phyloP scores from a whole-genome alignment of 805 yeast genomes.

The Lachancea nothofagi region DNA sequence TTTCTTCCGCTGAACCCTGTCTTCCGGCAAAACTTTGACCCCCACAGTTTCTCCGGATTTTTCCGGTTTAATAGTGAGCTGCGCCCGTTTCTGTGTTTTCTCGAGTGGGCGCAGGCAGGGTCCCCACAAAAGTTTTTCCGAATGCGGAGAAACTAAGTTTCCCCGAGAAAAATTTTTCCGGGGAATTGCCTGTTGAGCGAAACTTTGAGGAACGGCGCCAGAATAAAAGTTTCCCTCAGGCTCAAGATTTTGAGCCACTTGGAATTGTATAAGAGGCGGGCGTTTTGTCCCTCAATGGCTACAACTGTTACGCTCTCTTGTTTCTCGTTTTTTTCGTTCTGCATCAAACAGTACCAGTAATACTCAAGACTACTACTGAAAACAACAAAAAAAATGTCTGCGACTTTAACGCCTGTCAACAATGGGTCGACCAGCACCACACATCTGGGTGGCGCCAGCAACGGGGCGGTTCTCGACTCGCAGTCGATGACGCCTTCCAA shows the following conservation, averaged over 20 bases:
- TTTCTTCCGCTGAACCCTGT: not conserved
- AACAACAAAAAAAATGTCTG: slow-evolving; percentile 2
- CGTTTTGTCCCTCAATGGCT: too few species aligned
- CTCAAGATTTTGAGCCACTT: too few species aligned
- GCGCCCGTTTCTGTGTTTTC: too few species aligned
- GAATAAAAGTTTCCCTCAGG: too few species aligned
- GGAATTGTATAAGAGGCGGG: too few species aligned
- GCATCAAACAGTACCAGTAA: not conserved
- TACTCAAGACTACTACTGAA: not conserved
- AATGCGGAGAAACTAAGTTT: slow-evolving; percentile 1
- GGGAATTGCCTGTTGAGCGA: too few species aligned
- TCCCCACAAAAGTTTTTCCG: slow-evolving; percentile 4
- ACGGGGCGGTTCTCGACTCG: slow-evolving; percentile 10
- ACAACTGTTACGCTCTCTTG: not conserved
- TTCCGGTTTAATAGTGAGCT: not conserved
- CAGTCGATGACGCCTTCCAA: slow-evolving; percentile 13
- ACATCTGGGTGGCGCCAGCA: slow-evolving; percentile 2
- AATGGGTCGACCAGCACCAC: slow-evolving; percentile 1
- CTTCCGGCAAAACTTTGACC: slow-evolving; percentile 1
- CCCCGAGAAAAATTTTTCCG: slow-evolving; percentile 1
- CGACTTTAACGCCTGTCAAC: slow-evolving; percentile 6
- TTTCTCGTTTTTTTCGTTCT: not conserved
- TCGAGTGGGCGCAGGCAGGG: slow-evolving; percentile 1
- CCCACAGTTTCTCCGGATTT: slow-evolving; percentile 1
- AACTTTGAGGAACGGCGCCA: too few species aligned